Percentiles rank a stretch among this genome's conserved stretches.
Conservation (phyloP, 768 basidiomycete genomes). For the Kwoniella newhampshirensis region DNA sequence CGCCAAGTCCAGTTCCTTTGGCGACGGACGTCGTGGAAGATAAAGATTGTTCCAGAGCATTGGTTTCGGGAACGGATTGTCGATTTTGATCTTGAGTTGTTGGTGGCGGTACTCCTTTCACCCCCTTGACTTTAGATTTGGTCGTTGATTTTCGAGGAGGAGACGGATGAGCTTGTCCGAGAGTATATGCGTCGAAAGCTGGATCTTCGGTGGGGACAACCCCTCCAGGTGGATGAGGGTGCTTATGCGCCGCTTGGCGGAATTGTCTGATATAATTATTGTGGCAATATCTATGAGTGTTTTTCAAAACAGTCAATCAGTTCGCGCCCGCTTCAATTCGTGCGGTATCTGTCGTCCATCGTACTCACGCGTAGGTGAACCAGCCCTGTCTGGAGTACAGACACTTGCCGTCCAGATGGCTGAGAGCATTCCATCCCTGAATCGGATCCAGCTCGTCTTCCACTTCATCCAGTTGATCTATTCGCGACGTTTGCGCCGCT, state of each 20-base stretch:
- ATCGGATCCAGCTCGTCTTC: slow-evolving; percentile 35
- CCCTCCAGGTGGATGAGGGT: slow-evolving; percentile 67
- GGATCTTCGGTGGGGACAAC: slow-evolving; percentile 78
- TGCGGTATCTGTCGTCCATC: not conserved
- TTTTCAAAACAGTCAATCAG: no score
- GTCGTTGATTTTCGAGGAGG: slow-evolving; percentile 61
- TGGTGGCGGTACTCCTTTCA: not conserved
- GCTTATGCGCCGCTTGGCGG: slow-evolving; percentile 71
- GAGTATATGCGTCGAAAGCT: slow-evolving; percentile 56
- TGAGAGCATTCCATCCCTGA: slow-evolving; percentile 39
- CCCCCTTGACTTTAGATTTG: not conserved
- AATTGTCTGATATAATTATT: slow-evolving; percentile 94
- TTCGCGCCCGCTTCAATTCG: not conserved
- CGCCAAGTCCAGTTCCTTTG: not conserved
- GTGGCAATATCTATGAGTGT: slow-evolving; percentile 68
- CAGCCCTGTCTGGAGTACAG: slow-evolving; percentile 47
- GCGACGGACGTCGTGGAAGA: not conserved
- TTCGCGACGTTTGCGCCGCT: slow-evolving; percentile 16
- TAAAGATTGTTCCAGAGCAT: not conserved
- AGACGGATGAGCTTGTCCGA: slow-evolving; percentile 44
- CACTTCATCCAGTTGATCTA: slow-evolving; percentile 20
- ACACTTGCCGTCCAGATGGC: slow-evolving; percentile 47
- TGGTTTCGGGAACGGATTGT: not conserved
- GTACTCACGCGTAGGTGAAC: slow-evolving; percentile 90
- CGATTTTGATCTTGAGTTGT: slow-evolving; percentile 54